These are phyloP conservation scores for Echites panduratus DNA, from an alignment of 257 asterid species.

Conservation along the genomic window DNA sequence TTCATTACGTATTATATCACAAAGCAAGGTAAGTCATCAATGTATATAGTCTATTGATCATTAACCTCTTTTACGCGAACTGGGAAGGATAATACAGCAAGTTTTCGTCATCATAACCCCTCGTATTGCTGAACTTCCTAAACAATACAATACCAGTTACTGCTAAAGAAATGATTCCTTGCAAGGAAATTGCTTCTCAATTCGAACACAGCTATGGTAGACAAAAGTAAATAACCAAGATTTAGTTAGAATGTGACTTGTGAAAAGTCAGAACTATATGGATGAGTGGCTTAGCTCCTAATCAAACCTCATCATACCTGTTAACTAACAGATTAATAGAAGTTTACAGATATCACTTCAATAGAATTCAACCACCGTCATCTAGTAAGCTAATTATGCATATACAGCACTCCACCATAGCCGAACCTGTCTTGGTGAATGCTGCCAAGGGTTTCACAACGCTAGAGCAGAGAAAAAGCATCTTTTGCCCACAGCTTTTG, in stretches of 20 bases:
- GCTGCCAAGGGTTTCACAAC: slow-evolving; percentile 16
- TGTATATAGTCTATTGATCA: background rate
- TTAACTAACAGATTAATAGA: background rate
- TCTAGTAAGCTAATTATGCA: background rate
- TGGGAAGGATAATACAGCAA: background rate
- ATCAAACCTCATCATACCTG: background rate
- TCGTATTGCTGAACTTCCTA: background rate
- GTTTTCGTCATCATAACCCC: background rate
- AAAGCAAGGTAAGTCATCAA: background rate
- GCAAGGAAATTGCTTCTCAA: background rate
- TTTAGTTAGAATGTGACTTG: background rate
- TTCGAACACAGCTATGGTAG: background rate
- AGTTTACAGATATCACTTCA: background rate
- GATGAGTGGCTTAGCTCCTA: background rate
- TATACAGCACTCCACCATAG: background rate
- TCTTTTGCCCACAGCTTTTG: slow-evolving; percentile 42
- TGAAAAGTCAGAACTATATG: background rate
- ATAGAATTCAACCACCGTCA: background rate
- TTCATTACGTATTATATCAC: too few species aligned
- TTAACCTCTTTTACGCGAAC: background rate
- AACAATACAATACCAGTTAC: background rate
- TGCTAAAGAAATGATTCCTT: slow-evolving; percentile 3
- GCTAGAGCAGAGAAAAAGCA: slow-evolving; percentile 42
- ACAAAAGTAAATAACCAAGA: background rate
- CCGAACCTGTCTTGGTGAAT: background rate